Evolutionary conservation across 192 early-diverging fungal genomes (phyloP).

Genomic region (Umbelopsis ramanniana): DNA sequence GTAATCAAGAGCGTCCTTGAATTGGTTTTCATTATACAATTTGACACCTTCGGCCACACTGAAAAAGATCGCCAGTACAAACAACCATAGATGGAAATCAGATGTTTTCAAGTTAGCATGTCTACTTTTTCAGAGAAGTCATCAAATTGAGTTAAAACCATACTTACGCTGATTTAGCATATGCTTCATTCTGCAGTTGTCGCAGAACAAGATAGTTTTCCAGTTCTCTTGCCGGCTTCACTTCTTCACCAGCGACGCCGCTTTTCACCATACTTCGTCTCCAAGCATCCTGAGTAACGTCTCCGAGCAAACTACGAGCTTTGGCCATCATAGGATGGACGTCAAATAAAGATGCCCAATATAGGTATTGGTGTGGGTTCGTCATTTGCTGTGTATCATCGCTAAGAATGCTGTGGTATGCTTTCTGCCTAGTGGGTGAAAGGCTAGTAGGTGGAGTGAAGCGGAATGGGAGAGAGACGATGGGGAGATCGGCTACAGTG

Average conservation of each 20-base stretch:
- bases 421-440: constrained; percentile 16
- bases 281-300: neutral
- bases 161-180: constrained; percentile 42
- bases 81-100: neutral
- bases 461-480: constrained; percentile 11
- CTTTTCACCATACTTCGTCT: constrained; percentile 18
- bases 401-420: constrained; percentile 27
- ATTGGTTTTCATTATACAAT: constrained; percentile 23
- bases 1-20: constrained; percentile 35
- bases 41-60: constrained; percentile 40
- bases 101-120: too few relatives aligned
- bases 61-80: neutral
- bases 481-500: neutral
- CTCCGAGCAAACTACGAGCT: constrained; percentile 25
- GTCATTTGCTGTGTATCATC: constrained; percentile 33
- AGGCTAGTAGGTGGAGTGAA: constrained; percentile 1
- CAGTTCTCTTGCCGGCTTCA: constrained; percentile 8
- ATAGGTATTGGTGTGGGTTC: constrained; percentile 41
- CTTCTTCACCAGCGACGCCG: neutral
- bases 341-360: constrained; percentile 34
- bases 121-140: too few relatives aligned
- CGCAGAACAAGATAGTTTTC: constrained; percentile 38
- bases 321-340: constrained; percentile 31
- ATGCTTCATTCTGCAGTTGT: constrained; percentile 38
- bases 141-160: constrained; percentile 10